phyloP scores from a whole-genome alignment of 768 basidiomycete species.

The Leccinum subtestaceum region DNA sequence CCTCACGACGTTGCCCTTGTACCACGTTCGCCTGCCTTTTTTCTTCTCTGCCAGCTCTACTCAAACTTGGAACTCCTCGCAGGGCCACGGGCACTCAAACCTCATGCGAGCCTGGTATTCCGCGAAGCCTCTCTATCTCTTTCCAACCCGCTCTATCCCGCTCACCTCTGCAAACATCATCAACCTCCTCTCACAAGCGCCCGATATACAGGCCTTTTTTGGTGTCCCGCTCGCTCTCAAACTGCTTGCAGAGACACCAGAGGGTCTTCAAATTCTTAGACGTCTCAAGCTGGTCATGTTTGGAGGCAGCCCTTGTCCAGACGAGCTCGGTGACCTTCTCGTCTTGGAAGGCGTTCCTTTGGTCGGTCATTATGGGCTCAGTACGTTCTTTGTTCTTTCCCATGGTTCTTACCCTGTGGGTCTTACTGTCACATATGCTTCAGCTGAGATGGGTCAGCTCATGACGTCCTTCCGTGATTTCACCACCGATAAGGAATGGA shows the following conservation, averaged over 20 bases:
- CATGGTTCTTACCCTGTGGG: not conserved
- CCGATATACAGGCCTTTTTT: slow-evolving; percentile 32
- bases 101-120: slow-evolving; percentile 44
- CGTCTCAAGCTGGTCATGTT: slow-evolving; percentile 49
- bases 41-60: not conserved
- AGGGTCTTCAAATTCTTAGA: slow-evolving; percentile 41
- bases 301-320: slow-evolving; percentile 52
- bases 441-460: slow-evolving; percentile 37
- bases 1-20: slow-evolving; percentile 31
- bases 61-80: not conserved
- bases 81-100: slow-evolving; percentile 25
- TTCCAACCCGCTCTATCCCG: slow-evolving; percentile 40
- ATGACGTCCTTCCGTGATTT: slow-evolving; percentile 50
- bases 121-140: slow-evolving; percentile 40
- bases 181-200: slow-evolving; percentile 35
- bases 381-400: slow-evolving; percentile 26
- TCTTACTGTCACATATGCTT: not conserved
- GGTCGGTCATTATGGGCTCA: slow-evolving; percentile 48
- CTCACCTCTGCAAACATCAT: slow-evolving; percentile 46
- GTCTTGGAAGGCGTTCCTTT: slow-evolving; percentile 48
- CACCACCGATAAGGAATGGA: slow-evolving; percentile 52
- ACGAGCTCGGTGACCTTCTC: slow-evolving; percentile 51
- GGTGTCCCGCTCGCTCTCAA: slow-evolving; percentile 41
- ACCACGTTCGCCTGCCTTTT: slow-evolving; percentile 25
- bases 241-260: slow-evolving; percentile 46